phyloP scores from a whole-genome alignment of 352 stramenopile genomes.

The Globisporangium apiculatum region DNA sequence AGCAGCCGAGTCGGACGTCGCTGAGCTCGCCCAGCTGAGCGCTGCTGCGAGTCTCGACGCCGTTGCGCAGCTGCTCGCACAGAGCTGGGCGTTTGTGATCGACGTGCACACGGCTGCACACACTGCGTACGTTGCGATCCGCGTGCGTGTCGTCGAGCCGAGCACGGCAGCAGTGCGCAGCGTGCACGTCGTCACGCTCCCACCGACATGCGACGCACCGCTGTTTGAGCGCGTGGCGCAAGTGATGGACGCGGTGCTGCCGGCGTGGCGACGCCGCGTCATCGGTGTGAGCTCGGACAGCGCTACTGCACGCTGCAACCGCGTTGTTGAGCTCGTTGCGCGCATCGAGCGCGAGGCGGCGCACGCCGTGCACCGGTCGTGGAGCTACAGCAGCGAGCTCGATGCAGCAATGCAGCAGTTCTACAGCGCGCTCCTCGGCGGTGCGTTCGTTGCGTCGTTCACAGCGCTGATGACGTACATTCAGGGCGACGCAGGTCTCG shows the following conservation, averaged over 20 bases:
- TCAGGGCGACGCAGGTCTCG: constrained; percentile 21
- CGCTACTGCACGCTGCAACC: constrained; percentile 20
- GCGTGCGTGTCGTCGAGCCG: constrained; percentile 25
- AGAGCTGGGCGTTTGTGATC: constrained; percentile 45
- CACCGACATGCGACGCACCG: constrained; percentile 19
- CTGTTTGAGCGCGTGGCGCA: constrained; percentile 27
- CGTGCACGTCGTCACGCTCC: constrained; percentile 36
- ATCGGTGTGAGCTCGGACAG: constrained; percentile 30
- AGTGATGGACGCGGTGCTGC: constrained; percentile 27
- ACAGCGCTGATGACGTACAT: constrained; percentile 25
- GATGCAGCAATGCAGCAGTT: constrained; percentile 32
- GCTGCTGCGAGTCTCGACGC: constrained; percentile 30
- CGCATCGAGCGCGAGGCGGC: constrained; percentile 23
- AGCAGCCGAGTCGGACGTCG: constrained; percentile 11
- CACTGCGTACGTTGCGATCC: constrained; percentile 32
- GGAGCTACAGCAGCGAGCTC: constrained; percentile 24
- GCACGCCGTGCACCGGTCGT: constrained; percentile 23
- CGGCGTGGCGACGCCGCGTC: constrained; percentile 26
- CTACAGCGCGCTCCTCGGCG: constrained; percentile 32
- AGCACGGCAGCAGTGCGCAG: constrained; percentile 22
- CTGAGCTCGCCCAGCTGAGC: constrained; percentile 30
- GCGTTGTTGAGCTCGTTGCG: constrained; percentile 22
- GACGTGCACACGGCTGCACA: constrained; percentile 24
- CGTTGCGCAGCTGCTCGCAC: constrained; percentile 23
- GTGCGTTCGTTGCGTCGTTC: constrained; percentile 30